Conservation (phyloP, 768 basidiomycete species). For the Harrya chromipes region DNA sequence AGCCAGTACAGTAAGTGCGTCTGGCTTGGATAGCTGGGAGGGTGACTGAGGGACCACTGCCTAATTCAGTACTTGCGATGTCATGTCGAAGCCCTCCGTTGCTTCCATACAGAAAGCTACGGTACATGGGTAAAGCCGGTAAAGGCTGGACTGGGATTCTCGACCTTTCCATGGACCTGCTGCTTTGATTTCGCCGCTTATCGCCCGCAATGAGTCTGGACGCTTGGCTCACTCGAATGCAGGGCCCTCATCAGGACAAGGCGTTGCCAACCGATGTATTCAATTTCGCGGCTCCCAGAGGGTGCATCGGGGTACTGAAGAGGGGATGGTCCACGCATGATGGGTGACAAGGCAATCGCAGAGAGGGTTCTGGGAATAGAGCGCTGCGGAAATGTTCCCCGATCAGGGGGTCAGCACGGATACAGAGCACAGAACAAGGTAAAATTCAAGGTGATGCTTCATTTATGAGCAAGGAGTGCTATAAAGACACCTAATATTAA, state of each 20-base stretch:
- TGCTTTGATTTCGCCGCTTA: conserved; percentile 72
- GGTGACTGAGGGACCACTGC: too few relatives aligned
- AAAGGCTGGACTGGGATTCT: too few relatives aligned
- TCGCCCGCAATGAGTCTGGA: conserved; percentile 45
- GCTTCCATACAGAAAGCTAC: too few relatives aligned
- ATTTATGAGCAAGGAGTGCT: background rate
- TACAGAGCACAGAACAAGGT: conserved; percentile 38
- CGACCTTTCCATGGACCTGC: conserved; percentile 64
- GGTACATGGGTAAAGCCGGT: too few relatives aligned
- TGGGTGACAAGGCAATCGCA: conserved; percentile 57
- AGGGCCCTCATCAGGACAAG: background rate
- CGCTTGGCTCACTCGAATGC: conserved; percentile 27
- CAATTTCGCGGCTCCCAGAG: conserved; percentile 42
- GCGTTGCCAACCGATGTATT: too few relatives aligned
- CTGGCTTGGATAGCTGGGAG: conserved; percentile 14
- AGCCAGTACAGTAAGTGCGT: too few relatives aligned
- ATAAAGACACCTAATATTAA: background rate
- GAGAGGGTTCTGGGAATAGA: conserved; percentile 51
- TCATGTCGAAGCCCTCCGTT: too few relatives aligned
- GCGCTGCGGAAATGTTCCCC: conserved; percentile 47
- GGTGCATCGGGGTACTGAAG: conserved; percentile 78
- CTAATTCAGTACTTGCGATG: too few relatives aligned
- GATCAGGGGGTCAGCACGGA: conserved; percentile 42
- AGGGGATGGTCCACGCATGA: conserved; percentile 72
- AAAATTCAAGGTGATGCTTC: conserved; percentile 42